Base-by-base conservation (phyloP, 2,329 filamentous ascomycete species). In the Lachnellula suecica region DNA sequence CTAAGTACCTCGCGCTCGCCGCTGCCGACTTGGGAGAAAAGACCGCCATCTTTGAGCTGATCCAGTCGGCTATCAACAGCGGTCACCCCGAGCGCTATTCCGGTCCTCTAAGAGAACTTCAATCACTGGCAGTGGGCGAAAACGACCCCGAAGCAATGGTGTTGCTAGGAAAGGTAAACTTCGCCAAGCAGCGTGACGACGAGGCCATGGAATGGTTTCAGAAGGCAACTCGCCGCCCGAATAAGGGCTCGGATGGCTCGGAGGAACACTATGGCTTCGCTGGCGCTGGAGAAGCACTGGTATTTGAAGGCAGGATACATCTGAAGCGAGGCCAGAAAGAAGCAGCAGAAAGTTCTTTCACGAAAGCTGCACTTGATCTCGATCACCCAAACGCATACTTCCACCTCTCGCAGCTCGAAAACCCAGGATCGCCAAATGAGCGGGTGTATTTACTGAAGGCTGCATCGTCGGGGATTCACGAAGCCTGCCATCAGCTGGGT, bases 401-500 rank as follows among this genome's bases (percentile, higher is more conserved):
- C 48, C 59, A 64, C 27, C 59, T 69, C n/a, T 62, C 65, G 3
- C 46, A 61, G 19, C 25, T 62, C 2, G 31, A 61, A 37, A 47
- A 51, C 17, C 29, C 53, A 8, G 55, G 50, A 0, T 62, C 62
- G 6, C n/a, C 42, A 10, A 45, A 56, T 8, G 54, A 64, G 23
- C 47, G 62, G 31, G 45, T 57, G 0, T 68, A 65, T 49, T 27
- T 68, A 9, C 42, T 64, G 2, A 66, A 67, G 54, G 66, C 67
- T 19, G 66, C 67, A 9, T 53, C 55, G 1, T 60, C 63, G 0
- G 66, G 67, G 2, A 55, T 68, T 19, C 10, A 50, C 2, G 64
- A 65, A 31, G 67, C 67, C n/a, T 60, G 47, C n/a, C 59, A 64
- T 17, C 61, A 63, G 45, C 57, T 68, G 17, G 65, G 64, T n/a